Percentiles rank a stretch among this genome's conserved stretches.
Conservation (phyloP, 1,284 basidiomycete species). For the Cutaneotrichosporon sp. region DNA sequence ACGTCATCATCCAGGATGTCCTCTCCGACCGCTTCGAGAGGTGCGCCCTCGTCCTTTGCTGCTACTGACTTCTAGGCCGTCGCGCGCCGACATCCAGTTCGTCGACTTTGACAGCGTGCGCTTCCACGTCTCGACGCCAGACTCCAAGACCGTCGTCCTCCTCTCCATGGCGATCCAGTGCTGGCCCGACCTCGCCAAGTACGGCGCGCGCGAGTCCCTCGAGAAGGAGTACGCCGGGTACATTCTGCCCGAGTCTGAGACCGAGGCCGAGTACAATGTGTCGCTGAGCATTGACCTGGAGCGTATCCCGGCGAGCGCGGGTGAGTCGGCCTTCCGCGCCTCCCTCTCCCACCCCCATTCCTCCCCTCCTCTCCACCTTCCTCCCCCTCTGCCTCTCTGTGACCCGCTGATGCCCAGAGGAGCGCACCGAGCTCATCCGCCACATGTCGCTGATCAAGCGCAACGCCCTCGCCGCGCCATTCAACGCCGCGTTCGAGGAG, state of each 20-base stretch:
- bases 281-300: conserved; percentile 86
- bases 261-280: conserved; percentile 86
- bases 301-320: conserved; percentile 71
- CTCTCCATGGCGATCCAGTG: conserved; percentile 97
- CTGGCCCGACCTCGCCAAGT: conserved; percentile 89
- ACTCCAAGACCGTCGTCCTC: conserved; percentile 72
- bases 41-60: conserved; percentile 58
- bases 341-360: neutral
- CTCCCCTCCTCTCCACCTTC: neutral
- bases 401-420: conserved; percentile 60
- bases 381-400: neutral
- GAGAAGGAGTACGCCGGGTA: conserved; percentile 80
- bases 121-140: conserved; percentile 86
- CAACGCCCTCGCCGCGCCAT: conserved; percentile 92
- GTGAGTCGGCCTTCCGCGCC: conserved; percentile 64
- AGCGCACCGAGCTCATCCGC: conserved; percentile 74
- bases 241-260: conserved; percentile 51
- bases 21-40: conserved; percentile 85
- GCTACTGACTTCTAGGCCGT: conserved; percentile 65
- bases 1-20: conserved; percentile 89
- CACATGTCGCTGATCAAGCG: conserved; percentile 87
- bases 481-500: conserved; percentile 84
- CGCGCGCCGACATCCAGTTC: conserved; percentile 89
- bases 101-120: conserved; percentile 98
- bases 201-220: conserved; percentile 81